Percentiles rank a stretch among this genome's conserved stretches.
Evolutionary conservation across 2,329 filamentous ascomycete genomes (phyloP).

Genomic region (Westerdykella sp.): DNA sequence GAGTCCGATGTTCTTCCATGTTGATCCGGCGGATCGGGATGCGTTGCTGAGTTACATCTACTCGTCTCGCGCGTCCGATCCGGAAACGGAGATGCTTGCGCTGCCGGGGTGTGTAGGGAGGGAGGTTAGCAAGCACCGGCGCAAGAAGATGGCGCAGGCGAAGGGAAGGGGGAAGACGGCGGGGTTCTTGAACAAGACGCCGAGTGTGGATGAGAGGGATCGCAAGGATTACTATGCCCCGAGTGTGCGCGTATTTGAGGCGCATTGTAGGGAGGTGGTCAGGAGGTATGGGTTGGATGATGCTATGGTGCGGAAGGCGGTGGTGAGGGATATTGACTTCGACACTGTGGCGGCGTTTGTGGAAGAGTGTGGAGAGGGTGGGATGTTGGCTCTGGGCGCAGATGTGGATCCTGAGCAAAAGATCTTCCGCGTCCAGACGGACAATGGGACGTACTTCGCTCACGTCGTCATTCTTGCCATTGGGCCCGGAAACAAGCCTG

Average conservation of each 20-base stretch:
- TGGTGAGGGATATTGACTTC: conserved; percentile 57
- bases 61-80: conserved; percentile 25
- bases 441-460: conserved; percentile 50
- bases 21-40: conserved; percentile 70
- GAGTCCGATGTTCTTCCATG: conserved; percentile 78
- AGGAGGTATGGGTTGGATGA: conserved; percentile 45
- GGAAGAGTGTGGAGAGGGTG: conserved; percentile 8
- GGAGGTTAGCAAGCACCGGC: conserved; percentile 70
- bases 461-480: conserved; percentile 63
- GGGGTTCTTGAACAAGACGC: background rate
- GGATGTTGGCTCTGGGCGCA: conserved; percentile 15
- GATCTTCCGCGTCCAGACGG: conserved; percentile 60
- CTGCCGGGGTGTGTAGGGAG: conserved; percentile 70
- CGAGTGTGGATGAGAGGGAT: conserved; percentile 42
- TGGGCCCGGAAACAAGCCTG: conserved; percentile 55
- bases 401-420: conserved; percentile 38
- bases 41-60: conserved; percentile 65
- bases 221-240: conserved; percentile 45
- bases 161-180: conserved; percentile 44
- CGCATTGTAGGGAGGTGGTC: conserved; percentile 39
- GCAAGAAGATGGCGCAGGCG: conserved; percentile 53
- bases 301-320: conserved; percentile 54
- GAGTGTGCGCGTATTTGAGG: conserved; percentile 35
- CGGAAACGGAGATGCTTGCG: conserved; percentile 58
- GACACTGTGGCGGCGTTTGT: conserved; percentile 38